Base-by-base conservation (phyloP, 2,329 filamentous ascomycete genomes). In the Epichloe aotearoae region DNA sequence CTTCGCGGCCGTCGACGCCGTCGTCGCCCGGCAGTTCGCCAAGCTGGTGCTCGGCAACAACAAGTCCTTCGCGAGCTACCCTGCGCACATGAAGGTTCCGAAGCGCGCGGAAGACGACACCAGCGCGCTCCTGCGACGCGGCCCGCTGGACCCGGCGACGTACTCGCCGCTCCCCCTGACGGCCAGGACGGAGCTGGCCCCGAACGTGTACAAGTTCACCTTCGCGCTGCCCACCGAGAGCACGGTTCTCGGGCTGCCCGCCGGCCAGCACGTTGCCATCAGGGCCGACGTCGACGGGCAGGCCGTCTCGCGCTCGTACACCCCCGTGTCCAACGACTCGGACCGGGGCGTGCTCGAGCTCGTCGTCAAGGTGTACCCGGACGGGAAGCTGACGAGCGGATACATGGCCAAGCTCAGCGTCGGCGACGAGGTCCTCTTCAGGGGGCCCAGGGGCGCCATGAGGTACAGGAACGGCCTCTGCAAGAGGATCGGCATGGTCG, bases 361-460 rank as follows among this genome's bases (percentile, higher is more conserved):
- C 3, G 64, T 79, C 33, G 67, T 80, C 59, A 73, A 72, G 52
- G 63, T 69, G 39, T 80, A 80, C 55, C 67, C 72, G 0, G 65
- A 74, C 44, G 76, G 77, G 30, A 61, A 66, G 37, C 62, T 78
- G n/a, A 77, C 75, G 0, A 69, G 67, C 2, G 62, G 65, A 14
- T 75, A 79, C 57, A 68, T 80, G 2, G 66, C 64, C 1, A 61
- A 66, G 41, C 66, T 80, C 3, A 50, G 70, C 0, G 52, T 74
- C 7, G 75, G 75, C 14, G 73, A 79, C 49, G 62, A 68, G 54
- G 70, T 79, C 3, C 62, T 69, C 3, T 72, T 80, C 58, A 69
- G 76, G 14, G 77, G 77, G 0, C 76, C 77, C 38, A 79, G 77
- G 59, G 77, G 77, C 10, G 70, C 74, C 1, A 78, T 80, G 74